Evolutionary conservation across 1,139 yeast species (phyloP).

Genomic region (Protomyces lactucae-debilis): DNA sequence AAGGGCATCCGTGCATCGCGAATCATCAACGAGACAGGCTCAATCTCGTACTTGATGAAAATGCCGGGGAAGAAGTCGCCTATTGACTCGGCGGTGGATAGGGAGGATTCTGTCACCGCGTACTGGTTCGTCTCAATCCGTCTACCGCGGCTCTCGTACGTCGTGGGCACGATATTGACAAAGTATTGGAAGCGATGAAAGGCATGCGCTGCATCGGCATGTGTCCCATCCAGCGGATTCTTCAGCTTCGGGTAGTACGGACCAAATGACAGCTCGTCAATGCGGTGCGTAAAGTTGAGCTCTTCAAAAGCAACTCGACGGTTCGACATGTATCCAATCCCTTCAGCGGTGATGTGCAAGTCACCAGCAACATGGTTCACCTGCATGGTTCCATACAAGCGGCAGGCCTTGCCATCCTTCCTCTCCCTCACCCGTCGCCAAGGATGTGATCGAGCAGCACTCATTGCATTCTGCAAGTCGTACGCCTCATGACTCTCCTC

Average conservation of each 20-base stretch:
- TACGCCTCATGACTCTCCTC: constrained; percentile 27
- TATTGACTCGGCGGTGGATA: constrained; percentile 33
- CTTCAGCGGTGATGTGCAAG: constrained; percentile 75
- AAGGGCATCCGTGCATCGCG: constrained; percentile 72
- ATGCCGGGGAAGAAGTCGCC: constrained; percentile 57
- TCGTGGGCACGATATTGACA: constrained; percentile 78
- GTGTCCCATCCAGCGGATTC: constrained; percentile 67
- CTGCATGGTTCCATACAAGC: constrained; percentile 78
- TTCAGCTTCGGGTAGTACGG: constrained; percentile 78
- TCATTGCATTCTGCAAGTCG: constrained; percentile 27
- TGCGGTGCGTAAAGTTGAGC: constrained; percentile 75
- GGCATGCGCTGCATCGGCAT: constrained; percentile 24
- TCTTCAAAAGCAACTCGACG: constrained; percentile 34
- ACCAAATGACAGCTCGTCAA: constrained; percentile 86
- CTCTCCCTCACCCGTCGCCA: constrained; percentile 44
- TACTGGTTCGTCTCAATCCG: constrained; percentile 79
- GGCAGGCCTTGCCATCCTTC: constrained; percentile 74
- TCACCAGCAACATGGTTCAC: constrained; percentile 84
- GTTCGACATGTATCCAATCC: constrained; percentile 49
- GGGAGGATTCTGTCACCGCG: constrained; percentile 59
- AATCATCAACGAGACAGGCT: constrained; percentile 69
- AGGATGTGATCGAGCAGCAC: constrained; percentile 26
- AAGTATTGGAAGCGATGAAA: constrained; percentile 50
- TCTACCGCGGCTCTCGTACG: constrained; percentile 60
- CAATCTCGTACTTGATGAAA: constrained; percentile 78